Evolutionary conservation across 176 grass and related monocot species (phyloP).

Genomic region (Paspalum vaginatum): DNA sequence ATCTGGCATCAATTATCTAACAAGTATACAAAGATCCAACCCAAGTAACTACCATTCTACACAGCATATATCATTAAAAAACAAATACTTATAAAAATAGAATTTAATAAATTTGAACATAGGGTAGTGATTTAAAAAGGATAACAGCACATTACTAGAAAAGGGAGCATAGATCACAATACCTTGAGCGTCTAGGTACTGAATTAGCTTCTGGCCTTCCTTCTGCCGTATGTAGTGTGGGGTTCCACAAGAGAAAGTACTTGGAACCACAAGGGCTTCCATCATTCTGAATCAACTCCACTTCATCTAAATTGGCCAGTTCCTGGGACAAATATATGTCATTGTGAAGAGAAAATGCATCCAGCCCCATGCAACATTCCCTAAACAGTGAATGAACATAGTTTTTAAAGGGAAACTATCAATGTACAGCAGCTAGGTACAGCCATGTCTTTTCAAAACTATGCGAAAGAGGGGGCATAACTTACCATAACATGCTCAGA

Average conservation of each 20-base stretch:
- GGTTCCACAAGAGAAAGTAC: constrained; percentile 95
- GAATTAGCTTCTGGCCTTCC: constrained; percentile 47
- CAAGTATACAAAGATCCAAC: neutral
- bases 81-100: neutral
- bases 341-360: constrained; percentile 9
- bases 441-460: constrained; percentile 10
- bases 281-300: constrained; percentile 88
- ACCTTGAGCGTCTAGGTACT: constrained; percentile 78
- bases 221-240: constrained; percentile 50
- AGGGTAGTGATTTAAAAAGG: constrained; percentile 15
- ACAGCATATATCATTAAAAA: neutral
- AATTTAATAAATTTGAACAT: constrained; percentile 26
- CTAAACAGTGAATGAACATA: neutral
- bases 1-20: constrained; percentile 20
- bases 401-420: neutral
- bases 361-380: neutral
- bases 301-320: constrained; percentile 66
- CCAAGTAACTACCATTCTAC: neutral
- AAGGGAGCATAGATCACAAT: neutral
- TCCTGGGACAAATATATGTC: constrained; percentile 56
- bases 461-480: constrained; percentile 21
- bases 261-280: constrained; percentile 84
- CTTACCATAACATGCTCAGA: constrained; percentile 94
- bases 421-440: neutral
- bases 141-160: constrained; percentile 10